phyloP scores from a whole-genome alignment of 805 yeast genomes.

The Barnettozyma sucrosica region DNA sequence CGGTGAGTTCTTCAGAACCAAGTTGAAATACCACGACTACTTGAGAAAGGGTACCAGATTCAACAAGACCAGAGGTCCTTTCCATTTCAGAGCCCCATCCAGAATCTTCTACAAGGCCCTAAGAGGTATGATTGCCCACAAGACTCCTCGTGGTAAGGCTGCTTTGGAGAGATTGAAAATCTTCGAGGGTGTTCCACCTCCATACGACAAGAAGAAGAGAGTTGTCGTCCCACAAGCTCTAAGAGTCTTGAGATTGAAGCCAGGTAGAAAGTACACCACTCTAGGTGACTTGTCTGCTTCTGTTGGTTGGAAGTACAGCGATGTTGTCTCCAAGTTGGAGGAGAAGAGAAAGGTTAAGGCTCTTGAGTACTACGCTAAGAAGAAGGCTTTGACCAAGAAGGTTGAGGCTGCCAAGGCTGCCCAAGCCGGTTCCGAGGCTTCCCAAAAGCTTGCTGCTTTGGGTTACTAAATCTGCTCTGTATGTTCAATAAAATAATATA shows the following conservation, averaged over 20 bases:
- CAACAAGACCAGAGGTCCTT: slow-evolving; percentile 99
- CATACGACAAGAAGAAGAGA: slow-evolving; percentile 99
- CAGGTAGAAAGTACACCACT: slow-evolving; percentile 99
- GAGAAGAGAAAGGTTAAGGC: slow-evolving; percentile 99
- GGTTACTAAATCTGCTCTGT: slow-evolving; percentile 69
- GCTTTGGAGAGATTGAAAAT: slow-evolving; percentile 99
- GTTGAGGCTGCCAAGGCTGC: slow-evolving; percentile 79
- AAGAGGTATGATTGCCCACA: slow-evolving; percentile 99
- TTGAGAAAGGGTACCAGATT: slow-evolving; percentile 98
- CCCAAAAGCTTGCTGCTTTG: slow-evolving; percentile 89
- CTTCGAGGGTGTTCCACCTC: slow-evolving; percentile 99
- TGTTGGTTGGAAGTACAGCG: slow-evolving; percentile 99
- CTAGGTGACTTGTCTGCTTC: slow-evolving; percentile 93
- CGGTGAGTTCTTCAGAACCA: slow-evolving; percentile 99
- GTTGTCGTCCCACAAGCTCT: slow-evolving; percentile 99
- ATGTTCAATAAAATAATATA: slow-evolving; percentile 10
- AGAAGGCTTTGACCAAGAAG: slow-evolving; percentile 94
- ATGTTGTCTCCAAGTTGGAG: slow-evolving; percentile 94
- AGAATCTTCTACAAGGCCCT: slow-evolving; percentile 99
- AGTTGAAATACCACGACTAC: slow-evolving; percentile 99
- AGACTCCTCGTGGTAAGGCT: slow-evolving; percentile 99
- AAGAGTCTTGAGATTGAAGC: slow-evolving; percentile 98
- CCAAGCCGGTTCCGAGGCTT: slow-evolving; percentile 84
- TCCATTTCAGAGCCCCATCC: slow-evolving; percentile 99
- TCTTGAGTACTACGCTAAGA: slow-evolving; percentile 98